Evolutionary conservation across 1,284 basidiomycete genomes (phyloP), one percentile per base, ranked within the genome.

Genomic region (Pholiota adiposa): DNA sequence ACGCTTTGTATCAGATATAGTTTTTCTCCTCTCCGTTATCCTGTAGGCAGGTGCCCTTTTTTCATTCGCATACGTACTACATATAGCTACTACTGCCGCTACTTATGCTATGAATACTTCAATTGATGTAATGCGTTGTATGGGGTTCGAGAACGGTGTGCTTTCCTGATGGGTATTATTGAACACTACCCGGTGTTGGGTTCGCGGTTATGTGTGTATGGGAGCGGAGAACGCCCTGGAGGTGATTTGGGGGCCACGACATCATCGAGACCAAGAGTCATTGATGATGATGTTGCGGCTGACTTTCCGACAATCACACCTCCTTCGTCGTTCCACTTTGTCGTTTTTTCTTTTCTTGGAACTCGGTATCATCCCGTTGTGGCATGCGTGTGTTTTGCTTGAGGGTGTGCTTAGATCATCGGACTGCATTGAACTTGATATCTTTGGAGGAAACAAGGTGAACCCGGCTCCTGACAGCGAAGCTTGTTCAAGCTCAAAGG

Each of bases 1-100:
- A 16, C 16, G 48, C 29, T 67, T 71, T 73, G 73, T 72, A 73
- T 72, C 71, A 70, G 67, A 69, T 72, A 70, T 73, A 69, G 59
- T 44, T 46, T 46, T 14, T 12, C 9, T n/a, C 19, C 29, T 18
- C 18, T 34, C 11, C 31, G 5, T 9, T 36, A 31, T 31, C 12
- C 19, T 31, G 29, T 31, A 5, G 29, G 29, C 29, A 31, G 29
- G 19, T 41, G 18, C n/a, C 43, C 2, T 50, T 25, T 19, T 44
- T 44, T 43, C 23, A 12, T 19, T n/a, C n/a, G 14, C 27, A 14
- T 54, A 25, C 38, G 31, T 54, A 38, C 21, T 54, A 25, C 38
- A 16, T 54, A 38, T 14, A 33, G 51, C 51, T 38, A 33, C 27
- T 50, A 50, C 33, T 33, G 29, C 49, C 49, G 40, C 40, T 50